Evolutionary conservation across 352 stramenopile species (phyloP), one percentile per base, ranked within the genome.

Genomic region (Phytophthora capsici): DNA sequence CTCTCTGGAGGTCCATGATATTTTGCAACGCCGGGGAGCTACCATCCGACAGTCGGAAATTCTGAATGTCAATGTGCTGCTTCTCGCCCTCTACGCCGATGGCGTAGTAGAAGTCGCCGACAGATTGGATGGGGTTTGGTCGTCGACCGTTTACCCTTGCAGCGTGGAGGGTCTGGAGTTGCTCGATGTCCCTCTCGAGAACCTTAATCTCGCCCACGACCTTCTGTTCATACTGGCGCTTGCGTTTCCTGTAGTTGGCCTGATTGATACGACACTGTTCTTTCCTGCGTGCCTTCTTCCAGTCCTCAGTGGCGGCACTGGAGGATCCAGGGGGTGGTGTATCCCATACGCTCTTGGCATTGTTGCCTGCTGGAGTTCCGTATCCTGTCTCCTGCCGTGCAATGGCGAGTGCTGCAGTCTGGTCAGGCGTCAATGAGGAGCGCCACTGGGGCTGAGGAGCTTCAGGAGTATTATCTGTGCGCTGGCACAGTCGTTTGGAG

Each of bases 261-360:
- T 88, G 79, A 37, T 88, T 88, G 36, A 88, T 77, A 20, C 79
- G 79, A 26, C 79, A 88, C 37, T 88, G 79, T 56, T 88, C 78
- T 57, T 85, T 88, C 8, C 78, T 63, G 1, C 74, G 63, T 20
- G 61, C 67, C 44, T 78, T 81, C 63, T 86, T 88, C 67, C 67
- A 75, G 40, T 72, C 56, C 16, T 71, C 55, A 7, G 54, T 46
- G 17, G 17, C 14, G 4, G 32, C 22, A 4, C 50, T n/a, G 4
- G 23, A 28, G 4, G 23, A 12, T 0, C 20, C 17, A 0, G 6
- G 10, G 3, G 28, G 47, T 4, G 60, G 17, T 4, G 48, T 43
- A 6, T 32, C 16, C 47, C 28, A 55, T 32, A 41, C 6, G 7
- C 25, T 12, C 20, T 52, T 47, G n/a, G 28, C n/a, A 12, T 36